A percentile compares a stretch with the other conserved stretches of the same genome.
These are phyloP conservation scores for Urtica urens DNA, from an alignment of 306 rosid genomes.

Conservation along the genomic window DNA sequence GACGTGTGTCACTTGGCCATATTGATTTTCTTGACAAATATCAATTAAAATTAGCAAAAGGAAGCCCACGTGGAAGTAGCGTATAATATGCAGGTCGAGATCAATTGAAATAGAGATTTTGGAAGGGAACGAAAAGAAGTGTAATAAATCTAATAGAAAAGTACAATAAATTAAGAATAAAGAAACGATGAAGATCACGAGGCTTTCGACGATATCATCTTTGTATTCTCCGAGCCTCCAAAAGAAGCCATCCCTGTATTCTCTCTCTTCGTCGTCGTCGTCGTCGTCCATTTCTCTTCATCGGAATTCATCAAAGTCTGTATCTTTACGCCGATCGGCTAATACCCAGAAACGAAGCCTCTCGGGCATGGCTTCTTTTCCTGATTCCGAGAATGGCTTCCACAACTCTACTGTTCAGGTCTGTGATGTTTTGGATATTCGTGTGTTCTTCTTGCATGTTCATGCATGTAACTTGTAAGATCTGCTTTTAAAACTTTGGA, in stretches of 20 bases:
- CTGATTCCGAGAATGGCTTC: conserved; percentile 21
- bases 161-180: not conserved
- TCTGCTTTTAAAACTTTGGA: too few relatives aligned
- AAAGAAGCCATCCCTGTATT: conserved; percentile 6
- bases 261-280: conserved; percentile 7
- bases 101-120: too few relatives aligned
- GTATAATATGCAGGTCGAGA: too few relatives aligned
- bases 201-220: conserved; percentile 19
- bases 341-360: conserved; percentile 16
- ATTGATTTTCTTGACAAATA: too few relatives aligned
- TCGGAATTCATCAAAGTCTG: conserved; percentile 7
- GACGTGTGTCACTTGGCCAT: too few relatives aligned
- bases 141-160: not conserved
- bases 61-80: too few relatives aligned
- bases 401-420: conserved; percentile 42
- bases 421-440: not conserved
- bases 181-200: not conserved
- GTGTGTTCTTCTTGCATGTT: not conserved
- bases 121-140: not conserved
- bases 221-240: conserved; percentile 7
- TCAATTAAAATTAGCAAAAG: too few relatives aligned
- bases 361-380: conserved; percentile 20
- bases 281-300: conserved; percentile 10
- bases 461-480: not conserved
- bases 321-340: conserved; percentile 16